Conservation (phyloP, 352 stramenopile genomes). For the Phytophthora fragariae region DNA sequence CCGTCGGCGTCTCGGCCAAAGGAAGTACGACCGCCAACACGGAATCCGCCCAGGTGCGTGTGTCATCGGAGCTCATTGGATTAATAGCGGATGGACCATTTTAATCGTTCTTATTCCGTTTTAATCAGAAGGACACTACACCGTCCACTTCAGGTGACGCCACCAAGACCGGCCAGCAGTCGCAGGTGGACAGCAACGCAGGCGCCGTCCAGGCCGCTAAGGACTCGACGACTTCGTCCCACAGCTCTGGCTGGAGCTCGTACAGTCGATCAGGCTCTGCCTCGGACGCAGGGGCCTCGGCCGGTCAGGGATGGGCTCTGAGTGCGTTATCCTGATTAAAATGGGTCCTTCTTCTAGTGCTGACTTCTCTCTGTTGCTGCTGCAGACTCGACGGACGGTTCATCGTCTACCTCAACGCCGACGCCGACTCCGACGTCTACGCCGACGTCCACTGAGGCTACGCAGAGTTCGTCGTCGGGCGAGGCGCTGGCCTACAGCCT, state of each 20-base stretch:
- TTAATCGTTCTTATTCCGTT: background rate
- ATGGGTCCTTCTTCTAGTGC: background rate
- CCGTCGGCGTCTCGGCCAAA: constrained; percentile 35
- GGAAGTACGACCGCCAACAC: constrained; percentile 35
- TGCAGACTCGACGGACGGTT: constrained; percentile 35
- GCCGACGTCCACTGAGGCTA: constrained; percentile 22
- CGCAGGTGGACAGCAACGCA: constrained; percentile 19
- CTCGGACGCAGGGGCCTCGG: constrained; percentile 35
- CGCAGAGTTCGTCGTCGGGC: constrained; percentile 30
- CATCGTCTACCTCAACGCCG: constrained; percentile 19
- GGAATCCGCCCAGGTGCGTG: constrained; percentile 52
- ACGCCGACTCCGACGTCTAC: constrained; percentile 23
- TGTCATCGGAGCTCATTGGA: background rate
- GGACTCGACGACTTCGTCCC: constrained; percentile 24
- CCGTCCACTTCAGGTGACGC: constrained; percentile 28
- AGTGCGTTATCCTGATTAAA: constrained; percentile 15
- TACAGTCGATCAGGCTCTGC: constrained; percentile 26
- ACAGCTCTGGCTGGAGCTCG: constrained; percentile 26
- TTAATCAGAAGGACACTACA: constrained; percentile 12
- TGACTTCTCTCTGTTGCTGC: background rate
- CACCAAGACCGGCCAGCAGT: constrained; percentile 11
- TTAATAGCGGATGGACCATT: background rate
- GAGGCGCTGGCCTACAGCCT: constrained; percentile 54
- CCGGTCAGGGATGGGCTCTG: constrained; percentile 32
- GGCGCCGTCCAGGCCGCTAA: constrained; percentile 35